Conservation (phyloP, 257 asterid species). For the Ophiorrhiza pumila region DNA sequence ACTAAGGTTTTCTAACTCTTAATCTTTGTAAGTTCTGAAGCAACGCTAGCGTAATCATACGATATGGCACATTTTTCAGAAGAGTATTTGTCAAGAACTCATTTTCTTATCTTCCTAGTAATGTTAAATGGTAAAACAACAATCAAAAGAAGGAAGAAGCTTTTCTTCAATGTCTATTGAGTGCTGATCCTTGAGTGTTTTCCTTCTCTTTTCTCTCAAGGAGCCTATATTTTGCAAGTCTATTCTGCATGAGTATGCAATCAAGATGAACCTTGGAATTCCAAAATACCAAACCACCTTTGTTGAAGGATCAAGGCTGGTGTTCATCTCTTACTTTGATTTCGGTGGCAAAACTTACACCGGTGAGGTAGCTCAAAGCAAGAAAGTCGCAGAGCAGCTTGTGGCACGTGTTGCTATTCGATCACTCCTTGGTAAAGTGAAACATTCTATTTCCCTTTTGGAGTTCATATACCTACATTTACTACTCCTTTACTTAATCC, state of each 20-base stretch:
- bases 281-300: constrained; percentile 23
- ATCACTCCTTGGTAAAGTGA: constrained; percentile 28
- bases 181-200: neutral
- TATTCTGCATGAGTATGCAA: constrained; percentile 31
- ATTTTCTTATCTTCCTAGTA: neutral
- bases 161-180: neutral
- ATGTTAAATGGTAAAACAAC: neutral
- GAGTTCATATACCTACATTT: neutral
- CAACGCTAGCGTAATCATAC: too few relatives aligned
- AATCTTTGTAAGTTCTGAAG: too few relatives aligned
- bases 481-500: neutral
- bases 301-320: constrained; percentile 13
- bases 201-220: constrained; percentile 9
- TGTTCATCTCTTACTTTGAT: constrained; percentile 16
- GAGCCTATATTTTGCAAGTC: constrained; percentile 27
- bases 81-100: neutral
- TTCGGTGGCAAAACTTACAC: constrained; percentile 25
- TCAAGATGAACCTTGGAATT: constrained; percentile 20
- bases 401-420: constrained; percentile 27
- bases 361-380: constrained; percentile 30
- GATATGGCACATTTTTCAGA: too few relatives aligned
- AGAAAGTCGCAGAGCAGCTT: constrained; percentile 33
- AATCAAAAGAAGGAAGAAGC: neutral
- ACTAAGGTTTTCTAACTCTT: neutral
- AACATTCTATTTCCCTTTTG: neutral